Evolutionary conservation across 1,139 yeast species (phyloP).

Genomic region (Yamadazyma conglobata): DNA sequence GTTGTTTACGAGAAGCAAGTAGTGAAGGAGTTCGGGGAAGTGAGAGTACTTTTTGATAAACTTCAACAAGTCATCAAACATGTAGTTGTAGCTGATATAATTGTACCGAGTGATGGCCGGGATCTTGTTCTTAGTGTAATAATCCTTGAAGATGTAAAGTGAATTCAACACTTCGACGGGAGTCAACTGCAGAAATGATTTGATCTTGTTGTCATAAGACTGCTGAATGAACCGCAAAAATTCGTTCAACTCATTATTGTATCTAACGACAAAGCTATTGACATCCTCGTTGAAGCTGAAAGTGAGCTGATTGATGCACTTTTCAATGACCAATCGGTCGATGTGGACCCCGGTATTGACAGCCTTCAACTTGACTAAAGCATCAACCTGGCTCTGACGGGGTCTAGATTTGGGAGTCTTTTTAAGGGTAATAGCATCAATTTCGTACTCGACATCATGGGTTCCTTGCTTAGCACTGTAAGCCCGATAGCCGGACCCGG

Average conservation of each 20-base stretch:
- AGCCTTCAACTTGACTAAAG: background rate
- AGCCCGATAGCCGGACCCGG: too few relatives aligned
- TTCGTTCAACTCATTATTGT: conserved; percentile 19
- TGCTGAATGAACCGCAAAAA: conserved; percentile 22
- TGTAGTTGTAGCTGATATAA: conserved; percentile 19
- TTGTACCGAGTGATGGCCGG: conserved; percentile 17
- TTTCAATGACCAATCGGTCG: conserved; percentile 8
- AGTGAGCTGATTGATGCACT: conserved; percentile 7
- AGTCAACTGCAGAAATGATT: conserved; percentile 24
- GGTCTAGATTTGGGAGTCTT: conserved; percentile 20
- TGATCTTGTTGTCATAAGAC: conserved; percentile 23
- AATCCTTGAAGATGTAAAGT: conserved; percentile 27
- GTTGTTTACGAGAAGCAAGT: conserved; percentile 16
- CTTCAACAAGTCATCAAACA: conserved; percentile 21
- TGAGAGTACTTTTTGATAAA: conserved; percentile 13
- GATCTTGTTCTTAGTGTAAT: conserved; percentile 21
- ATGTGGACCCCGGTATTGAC: conserved; percentile 4
- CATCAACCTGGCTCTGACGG: background rate
- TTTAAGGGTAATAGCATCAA: conserved; percentile 33
- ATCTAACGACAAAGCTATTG: conserved; percentile 19
- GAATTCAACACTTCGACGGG: conserved; percentile 26
- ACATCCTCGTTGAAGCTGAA: conserved; percentile 8
- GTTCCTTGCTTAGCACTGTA: too few relatives aligned
- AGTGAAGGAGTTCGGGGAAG: conserved; percentile 14
- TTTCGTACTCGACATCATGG: conserved; percentile 30